Evolutionary conservation across 495 filamentous ascomycete genomes (phyloP).

Genomic region (Massariosphaeria phaeospora): DNA sequence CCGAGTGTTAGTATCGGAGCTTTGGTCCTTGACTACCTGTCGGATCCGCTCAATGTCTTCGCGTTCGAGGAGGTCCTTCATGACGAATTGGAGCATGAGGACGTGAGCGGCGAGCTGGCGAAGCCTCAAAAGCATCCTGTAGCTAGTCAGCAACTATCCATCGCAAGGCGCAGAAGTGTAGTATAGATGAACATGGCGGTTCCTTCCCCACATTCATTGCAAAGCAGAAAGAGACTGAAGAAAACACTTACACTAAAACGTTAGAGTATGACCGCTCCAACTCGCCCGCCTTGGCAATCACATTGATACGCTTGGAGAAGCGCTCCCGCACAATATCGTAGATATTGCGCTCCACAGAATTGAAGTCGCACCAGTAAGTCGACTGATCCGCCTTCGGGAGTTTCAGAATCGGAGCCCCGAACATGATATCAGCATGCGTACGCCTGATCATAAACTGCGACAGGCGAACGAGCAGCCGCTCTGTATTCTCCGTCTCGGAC

Average conservation of each 20-base stretch:
- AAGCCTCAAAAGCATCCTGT: slow-evolving; percentile 45
- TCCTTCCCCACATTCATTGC: no score
- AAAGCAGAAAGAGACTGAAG: neutral
- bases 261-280: slow-evolving; percentile 35
- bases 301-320: slow-evolving; percentile 43
- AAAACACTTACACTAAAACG: slow-evolving; percentile 30
- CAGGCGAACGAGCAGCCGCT: slow-evolving; percentile 35
- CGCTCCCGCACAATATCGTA: slow-evolving; percentile 45
- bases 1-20: neutral
- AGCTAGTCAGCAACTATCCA: neutral
- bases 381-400: slow-evolving; percentile 46
- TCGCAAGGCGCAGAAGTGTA: no score
- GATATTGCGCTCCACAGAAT: slow-evolving; percentile 46
- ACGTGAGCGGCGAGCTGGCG: slow-evolving; percentile 52
- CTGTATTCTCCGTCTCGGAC: slow-evolving; percentile 37
- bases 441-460: slow-evolving; percentile 50
- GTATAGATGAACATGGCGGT: no score
- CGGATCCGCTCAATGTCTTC: slow-evolving; percentile 42
- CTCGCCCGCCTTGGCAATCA: slow-evolving; percentile 25
- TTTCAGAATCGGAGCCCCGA: slow-evolving; percentile 52
- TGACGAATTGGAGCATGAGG: slow-evolving; percentile 46
- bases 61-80: slow-evolving; percentile 44
- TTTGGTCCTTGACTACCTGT: slow-evolving; percentile 26
- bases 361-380: slow-evolving; percentile 44
- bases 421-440: slow-evolving; percentile 49